These are phyloP conservation scores for Trichomonas tenax DNA, from an alignment of 208 protist genomes.

Conservation along the genomic window DNA sequence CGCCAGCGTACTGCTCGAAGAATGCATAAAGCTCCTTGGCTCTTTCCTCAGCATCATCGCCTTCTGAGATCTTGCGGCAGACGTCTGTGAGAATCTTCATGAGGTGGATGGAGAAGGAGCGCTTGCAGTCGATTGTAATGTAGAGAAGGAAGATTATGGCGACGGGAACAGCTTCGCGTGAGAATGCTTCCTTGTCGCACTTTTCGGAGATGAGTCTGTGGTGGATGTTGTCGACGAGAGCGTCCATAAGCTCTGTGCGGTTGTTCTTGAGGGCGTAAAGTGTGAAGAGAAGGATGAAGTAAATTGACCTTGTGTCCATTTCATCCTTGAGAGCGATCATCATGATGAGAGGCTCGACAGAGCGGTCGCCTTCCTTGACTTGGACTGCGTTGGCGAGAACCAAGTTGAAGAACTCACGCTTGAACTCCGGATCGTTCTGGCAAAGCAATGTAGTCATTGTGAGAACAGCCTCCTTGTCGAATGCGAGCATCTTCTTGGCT, in stretches of 20 bases:
- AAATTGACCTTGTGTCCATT: neutral
- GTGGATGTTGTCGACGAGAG: neutral
- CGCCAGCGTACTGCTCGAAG: neutral
- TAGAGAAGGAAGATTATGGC: neutral
- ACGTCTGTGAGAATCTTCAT: neutral
- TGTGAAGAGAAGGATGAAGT: neutral
- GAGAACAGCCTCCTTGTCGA: neutral
- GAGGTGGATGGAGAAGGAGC: neutral
- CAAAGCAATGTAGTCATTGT: neutral
- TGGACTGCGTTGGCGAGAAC: neutral
- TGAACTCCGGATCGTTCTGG: neutral
- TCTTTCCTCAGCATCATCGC: neutral
- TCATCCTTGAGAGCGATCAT: neutral
- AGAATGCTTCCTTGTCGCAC: neutral
- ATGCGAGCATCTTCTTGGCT: neutral
- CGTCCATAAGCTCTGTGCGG: neutral
- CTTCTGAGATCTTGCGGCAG: neutral
- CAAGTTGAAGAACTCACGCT: neutral
- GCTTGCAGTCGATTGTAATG: neutral
- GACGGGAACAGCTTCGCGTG: neutral
- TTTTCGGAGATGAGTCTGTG: neutral
- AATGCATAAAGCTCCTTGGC: neutral
- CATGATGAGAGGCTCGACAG: neutral
- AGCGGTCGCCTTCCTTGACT: neutral
- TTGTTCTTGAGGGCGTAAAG: neutral